Percentiles rank a stretch among this genome's conserved stretches.
phyloP scores from a whole-genome alignment of 805 yeast genomes.

The Candida quercuum region DNA sequence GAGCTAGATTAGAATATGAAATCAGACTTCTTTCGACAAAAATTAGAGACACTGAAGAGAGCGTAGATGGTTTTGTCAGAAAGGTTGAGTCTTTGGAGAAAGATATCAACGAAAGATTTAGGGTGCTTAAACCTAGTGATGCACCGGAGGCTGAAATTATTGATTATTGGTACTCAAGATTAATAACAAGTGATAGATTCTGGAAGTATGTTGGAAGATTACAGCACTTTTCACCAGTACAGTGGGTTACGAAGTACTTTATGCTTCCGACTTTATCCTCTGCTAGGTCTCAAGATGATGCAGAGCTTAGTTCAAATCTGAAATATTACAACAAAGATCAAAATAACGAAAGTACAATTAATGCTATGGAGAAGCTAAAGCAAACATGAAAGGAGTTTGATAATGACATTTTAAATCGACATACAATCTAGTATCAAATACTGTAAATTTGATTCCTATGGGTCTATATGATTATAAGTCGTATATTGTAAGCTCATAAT shows the following conservation, averaged over 20 bases:
- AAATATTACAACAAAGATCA: neutral
- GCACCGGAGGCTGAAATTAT: neutral
- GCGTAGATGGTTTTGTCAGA: conserved; percentile 39
- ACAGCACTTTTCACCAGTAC: conserved; percentile 1
- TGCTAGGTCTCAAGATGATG: neutral
- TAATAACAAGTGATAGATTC: conserved; percentile 1
- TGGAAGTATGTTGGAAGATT: neutral
- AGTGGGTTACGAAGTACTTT: neutral
- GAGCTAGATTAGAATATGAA: conserved; percentile 63
- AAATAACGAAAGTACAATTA: neutral
- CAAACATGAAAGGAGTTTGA: neutral
- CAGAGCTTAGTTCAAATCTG: neutral
- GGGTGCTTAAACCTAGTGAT: neutral
- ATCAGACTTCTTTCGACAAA: conserved; percentile 51
- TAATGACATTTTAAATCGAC: neutral
- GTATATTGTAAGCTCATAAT: neutral
- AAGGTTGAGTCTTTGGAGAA: conserved; percentile 31
- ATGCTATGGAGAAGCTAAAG: neutral
- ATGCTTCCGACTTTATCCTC: no score
- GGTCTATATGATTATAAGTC: neutral
- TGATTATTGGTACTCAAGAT: neutral
- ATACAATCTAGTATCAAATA: no score
- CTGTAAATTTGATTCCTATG: no score
- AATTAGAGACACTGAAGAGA: conserved; percentile 63
- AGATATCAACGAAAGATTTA: conserved; percentile 7